Conservation (phyloP, 176 grass and related monocot genomes). For the Oryza meridionalis region DNA sequence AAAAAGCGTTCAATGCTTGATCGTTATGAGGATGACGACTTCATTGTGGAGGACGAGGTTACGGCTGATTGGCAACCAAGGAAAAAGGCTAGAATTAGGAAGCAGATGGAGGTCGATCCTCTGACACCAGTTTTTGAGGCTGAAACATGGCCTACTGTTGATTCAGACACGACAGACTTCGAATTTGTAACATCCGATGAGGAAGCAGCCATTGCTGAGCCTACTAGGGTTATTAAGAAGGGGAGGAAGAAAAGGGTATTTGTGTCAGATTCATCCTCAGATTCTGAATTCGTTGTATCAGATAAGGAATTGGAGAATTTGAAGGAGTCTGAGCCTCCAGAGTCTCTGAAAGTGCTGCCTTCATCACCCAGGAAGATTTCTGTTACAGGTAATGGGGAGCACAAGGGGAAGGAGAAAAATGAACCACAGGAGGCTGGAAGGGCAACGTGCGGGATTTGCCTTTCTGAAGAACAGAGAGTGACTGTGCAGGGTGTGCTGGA, state of each 20-base stretch:
- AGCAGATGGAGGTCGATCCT: conserved; percentile 10
- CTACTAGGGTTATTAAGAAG: conserved; percentile 37
- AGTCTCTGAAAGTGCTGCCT: conserved; percentile 43
- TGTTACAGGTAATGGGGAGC: conserved; percentile 45
- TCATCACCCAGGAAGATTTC: conserved; percentile 43
- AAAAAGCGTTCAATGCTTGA: conserved; percentile 36
- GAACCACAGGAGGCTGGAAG: conserved; percentile 54
- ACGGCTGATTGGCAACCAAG: conserved; percentile 27
- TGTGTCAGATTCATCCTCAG: conserved; percentile 57
- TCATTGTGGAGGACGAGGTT: conserved; percentile 62
- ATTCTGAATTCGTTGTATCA: conserved; percentile 69
- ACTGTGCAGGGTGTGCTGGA: conserved; percentile 72
- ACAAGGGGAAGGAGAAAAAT: conserved; percentile 74
- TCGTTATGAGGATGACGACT: conserved; percentile 57
- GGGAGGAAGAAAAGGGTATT: conserved; percentile 55
- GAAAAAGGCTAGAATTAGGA: conserved; percentile 49
- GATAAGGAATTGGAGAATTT: conserved; percentile 61
- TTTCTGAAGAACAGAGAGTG: conserved; percentile 74
- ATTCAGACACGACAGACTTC: conserved; percentile 53
- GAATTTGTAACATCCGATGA: conserved; percentile 61
- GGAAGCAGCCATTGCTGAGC: conserved; percentile 26
- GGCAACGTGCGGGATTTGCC: conserved; percentile 78
- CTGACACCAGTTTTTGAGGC: conserved; percentile 26
- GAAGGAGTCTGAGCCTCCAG: conserved; percentile 30
- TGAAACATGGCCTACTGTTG: conserved; percentile 39